phyloP scores from a whole-genome alignment of 2,329 filamentous ascomycete genomes.

The Aureobasidium leucospermi region DNA sequence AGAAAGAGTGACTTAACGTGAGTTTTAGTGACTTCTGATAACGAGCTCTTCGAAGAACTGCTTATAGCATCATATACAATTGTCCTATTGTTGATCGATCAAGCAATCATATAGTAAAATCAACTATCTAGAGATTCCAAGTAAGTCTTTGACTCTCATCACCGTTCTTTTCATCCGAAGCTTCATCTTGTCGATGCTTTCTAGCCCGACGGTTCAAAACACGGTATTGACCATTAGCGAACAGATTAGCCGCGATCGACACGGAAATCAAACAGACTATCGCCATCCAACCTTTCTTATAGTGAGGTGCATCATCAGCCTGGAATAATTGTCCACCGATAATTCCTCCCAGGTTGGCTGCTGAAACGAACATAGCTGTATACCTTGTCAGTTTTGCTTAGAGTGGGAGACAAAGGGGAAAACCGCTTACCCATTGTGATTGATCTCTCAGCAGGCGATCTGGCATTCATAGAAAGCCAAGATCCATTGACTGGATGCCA shows the following conservation, averaged over 20 bases:
- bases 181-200: not conserved
- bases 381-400: not conserved
- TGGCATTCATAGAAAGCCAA: constrained; percentile 20
- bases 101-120: too few relatives aligned
- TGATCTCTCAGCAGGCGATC: constrained; percentile 17
- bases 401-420: not conserved
- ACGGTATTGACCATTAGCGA: constrained; percentile 18
- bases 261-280: constrained; percentile 15
- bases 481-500: constrained; percentile 18
- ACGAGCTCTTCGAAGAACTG: too few relatives aligned
- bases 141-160: too few relatives aligned
- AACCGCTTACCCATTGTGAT: constrained; percentile 15
- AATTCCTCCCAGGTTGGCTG: constrained; percentile 19
- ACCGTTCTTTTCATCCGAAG: too few relatives aligned
- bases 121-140: too few relatives aligned
- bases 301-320: constrained; percentile 15
- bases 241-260: constrained; percentile 9
- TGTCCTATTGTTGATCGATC: too few relatives aligned
- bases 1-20: too few relatives aligned
- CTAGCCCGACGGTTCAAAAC: constrained; percentile 13
- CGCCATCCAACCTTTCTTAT: constrained; percentile 17
- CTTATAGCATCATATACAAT: too few relatives aligned
- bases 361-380: constrained; percentile 19
- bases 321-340: constrained; percentile 21
- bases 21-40: too few relatives aligned